phyloP scores from a whole-genome alignment of 768 basidiomycete species.

The Boletales sp. region DNA sequence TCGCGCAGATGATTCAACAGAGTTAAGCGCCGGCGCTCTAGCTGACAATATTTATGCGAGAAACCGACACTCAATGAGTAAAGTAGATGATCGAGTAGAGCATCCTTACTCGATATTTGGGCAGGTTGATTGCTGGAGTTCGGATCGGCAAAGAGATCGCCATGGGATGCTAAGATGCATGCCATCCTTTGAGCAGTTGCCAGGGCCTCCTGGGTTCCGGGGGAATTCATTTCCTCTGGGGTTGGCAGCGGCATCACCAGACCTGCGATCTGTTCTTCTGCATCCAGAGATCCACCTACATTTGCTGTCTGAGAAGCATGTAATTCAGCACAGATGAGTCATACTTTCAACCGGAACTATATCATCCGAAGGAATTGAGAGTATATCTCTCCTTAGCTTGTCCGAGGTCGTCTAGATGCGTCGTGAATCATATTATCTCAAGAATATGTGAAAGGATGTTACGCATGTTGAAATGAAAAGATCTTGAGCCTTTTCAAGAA shows the following conservation, averaged over 20 bases:
- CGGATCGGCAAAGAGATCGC: too few species aligned
- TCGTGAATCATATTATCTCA: too few species aligned
- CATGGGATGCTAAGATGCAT: too few species aligned
- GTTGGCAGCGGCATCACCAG: not conserved
- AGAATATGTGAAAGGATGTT: too few species aligned
- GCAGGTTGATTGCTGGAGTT: too few species aligned
- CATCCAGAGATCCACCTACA: not conserved
- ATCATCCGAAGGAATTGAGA: not conserved
- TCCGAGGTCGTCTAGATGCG: slow-evolving; percentile 2
- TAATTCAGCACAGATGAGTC: not conserved
- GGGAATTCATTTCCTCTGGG: not conserved
- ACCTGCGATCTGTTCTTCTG: not conserved
- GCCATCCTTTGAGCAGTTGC: too few species aligned
- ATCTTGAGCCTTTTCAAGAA: not conserved
- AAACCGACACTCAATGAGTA: not conserved
- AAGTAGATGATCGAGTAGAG: too few species aligned
- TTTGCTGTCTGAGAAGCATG: not conserved
- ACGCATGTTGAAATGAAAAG: not conserved
- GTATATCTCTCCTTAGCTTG: not conserved
- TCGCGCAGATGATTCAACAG: not conserved
- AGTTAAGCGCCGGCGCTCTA: not conserved
- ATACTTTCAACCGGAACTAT: not conserved
- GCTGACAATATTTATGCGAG: not conserved
- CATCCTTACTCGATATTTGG: too few species aligned
- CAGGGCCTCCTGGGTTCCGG: not conserved